These are phyloP conservation scores for Yamadazyma siamensis DNA, from an alignment of 1,139 yeast species.

Conservation along the genomic window DNA sequence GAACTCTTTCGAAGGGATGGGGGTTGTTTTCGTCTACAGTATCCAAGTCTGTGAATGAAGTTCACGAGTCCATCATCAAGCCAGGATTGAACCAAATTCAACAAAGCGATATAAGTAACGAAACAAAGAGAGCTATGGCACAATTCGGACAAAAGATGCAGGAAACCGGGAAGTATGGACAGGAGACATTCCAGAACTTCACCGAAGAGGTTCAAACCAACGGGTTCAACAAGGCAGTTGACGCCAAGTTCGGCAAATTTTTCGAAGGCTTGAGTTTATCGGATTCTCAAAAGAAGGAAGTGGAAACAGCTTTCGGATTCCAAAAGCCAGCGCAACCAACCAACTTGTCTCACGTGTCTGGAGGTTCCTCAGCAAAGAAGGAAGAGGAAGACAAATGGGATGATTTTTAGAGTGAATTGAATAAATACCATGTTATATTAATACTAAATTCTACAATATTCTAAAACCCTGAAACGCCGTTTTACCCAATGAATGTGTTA, in stretches of 20 bases:
- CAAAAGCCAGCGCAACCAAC: slow-evolving; percentile 59
- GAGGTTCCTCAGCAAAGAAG: slow-evolving; percentile 27
- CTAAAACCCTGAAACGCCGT: no score
- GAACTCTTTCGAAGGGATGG: slow-evolving; percentile 91
- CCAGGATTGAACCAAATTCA: slow-evolving; percentile 83
- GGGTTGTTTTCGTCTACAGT: slow-evolving; percentile 83
- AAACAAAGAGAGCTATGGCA: slow-evolving; percentile 87
- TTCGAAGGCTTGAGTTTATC: slow-evolving; percentile 37
- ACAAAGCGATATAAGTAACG: slow-evolving; percentile 73
- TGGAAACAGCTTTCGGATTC: slow-evolving; percentile 71
- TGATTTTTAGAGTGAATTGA: slow-evolving; percentile 39
- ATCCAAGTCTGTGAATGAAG: slow-evolving; percentile 78
- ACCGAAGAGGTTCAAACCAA: slow-evolving; percentile 45
- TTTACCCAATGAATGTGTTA: no score
- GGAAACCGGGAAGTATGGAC: slow-evolving; percentile 76
- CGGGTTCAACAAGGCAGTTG: slow-evolving; percentile 37
- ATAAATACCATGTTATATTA: no score
- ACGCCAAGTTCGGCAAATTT: slow-evolving; percentile 52
- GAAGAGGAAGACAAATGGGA: slow-evolving; percentile 45
- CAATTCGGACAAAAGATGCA: slow-evolving; percentile 95
- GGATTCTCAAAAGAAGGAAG: slow-evolving; percentile 23
- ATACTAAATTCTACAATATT: no score
- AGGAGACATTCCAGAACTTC: slow-evolving; percentile 60
- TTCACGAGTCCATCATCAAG: slow-evolving; percentile 81
- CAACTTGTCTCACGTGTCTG: slow-evolving; percentile 51